Base-by-base conservation (phyloP, 2,329 filamentous ascomycete genomes). In the Stemphylium beticola region DNA sequence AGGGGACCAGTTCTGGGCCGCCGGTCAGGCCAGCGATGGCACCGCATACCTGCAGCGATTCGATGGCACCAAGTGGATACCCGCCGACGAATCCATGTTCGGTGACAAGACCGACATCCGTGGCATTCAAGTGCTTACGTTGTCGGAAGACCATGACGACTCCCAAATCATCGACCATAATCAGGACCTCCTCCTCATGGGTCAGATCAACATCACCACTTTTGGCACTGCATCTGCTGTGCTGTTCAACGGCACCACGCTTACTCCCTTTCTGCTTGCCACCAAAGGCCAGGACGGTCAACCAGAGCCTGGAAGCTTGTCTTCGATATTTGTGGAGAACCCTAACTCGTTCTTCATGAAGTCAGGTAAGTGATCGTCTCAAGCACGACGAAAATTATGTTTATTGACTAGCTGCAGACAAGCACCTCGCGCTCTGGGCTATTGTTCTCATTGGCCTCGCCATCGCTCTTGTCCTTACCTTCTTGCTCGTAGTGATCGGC, bases 161-260 rank as follows among this genome's bases (percentile, higher is more conserved):
- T 86, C 84, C 2, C 76, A 84, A 33, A 79, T 92, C 6, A 77
- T 99, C 14, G 82, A 86, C 46, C 76, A 83, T 15, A 81, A 86
- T 58, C 86, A 95, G 72, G 83, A 86, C 4, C 84, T 99, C 32
- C 83, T 99, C 76, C 80, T 98, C 44, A 91, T 91, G n/a, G 95
- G 95, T 34, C 85, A 89, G 48, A 85, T 99, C 62, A 83, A 86
- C 61, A 82, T 98, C 15, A 85, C 89, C 0, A 79, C 79, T 43
- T 92, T 92, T 70, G 93, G 93, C 54, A 88, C 87, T 53, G 91
- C 89, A 5, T 96, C 93, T 12, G 92, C 91, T 8, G 93, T 88
- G 7, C 79, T 97, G 24, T 99, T 90, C 79, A 91, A 98, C 69
- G 95, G 95, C 66, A 91, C 87, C 10, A 78, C 81, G 2, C 87